phyloP scores from a whole-genome alignment of 495 filamentous ascomycete species.

The Aspergillus homomorphus region DNA sequence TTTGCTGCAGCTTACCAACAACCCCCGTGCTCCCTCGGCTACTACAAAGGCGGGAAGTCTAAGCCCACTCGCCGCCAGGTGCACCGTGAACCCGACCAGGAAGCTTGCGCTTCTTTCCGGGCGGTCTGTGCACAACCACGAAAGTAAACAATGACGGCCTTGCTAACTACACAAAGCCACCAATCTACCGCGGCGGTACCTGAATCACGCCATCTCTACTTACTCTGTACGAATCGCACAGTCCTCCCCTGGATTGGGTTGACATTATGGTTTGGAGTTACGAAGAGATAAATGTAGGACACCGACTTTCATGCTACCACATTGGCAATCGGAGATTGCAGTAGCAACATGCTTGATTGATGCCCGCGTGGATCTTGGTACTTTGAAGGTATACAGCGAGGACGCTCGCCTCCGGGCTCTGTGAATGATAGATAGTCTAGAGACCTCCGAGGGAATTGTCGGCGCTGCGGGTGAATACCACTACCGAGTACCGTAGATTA shows the following conservation, averaged over 20 bases:
- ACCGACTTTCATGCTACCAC: slow-evolving; percentile 6
- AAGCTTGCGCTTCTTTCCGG: background rate
- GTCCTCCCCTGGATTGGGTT: no score
- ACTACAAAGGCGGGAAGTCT: background rate
- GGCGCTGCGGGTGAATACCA: slow-evolving; percentile 33
- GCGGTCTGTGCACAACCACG: no score
- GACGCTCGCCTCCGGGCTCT: slow-evolving; percentile 15
- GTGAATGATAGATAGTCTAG: background rate
- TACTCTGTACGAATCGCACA: no score
- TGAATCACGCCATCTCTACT: no score
- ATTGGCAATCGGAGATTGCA: background rate
- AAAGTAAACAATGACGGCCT: no score
- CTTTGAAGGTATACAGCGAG: slow-evolving; percentile 32
- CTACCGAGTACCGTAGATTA: background rate
- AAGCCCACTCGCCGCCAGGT: no score
- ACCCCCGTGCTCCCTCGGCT: background rate
- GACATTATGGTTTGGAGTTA: no score
- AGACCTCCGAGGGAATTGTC: slow-evolving; percentile 14
- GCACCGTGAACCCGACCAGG: background rate
- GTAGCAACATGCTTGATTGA: slow-evolving; percentile 23
- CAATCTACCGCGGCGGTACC: no score
- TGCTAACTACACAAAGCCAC: no score
- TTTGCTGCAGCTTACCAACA: no score
- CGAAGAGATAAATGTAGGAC: slow-evolving; percentile 12
- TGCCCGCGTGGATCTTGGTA: slow-evolving; percentile 28